A percentile compares a stretch with the other conserved stretches of the same genome.
These are phyloP conservation scores for Rhodotorula sp. DNA, from an alignment of 1,284 basidiomycete species.

Conservation along the genomic window DNA sequence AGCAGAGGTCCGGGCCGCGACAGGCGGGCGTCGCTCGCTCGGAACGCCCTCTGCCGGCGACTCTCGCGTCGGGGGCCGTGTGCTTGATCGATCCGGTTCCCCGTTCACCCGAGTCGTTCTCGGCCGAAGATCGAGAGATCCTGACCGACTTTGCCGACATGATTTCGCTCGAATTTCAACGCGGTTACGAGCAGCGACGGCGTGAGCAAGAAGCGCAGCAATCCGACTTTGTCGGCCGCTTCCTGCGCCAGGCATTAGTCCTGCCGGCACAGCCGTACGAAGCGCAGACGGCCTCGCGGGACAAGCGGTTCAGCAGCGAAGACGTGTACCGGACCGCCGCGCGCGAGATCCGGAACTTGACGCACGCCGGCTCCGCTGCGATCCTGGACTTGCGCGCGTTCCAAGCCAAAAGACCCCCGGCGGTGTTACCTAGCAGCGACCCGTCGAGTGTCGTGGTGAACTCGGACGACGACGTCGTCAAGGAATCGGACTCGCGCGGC, in stretches of 20 bases:
- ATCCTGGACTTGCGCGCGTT: constrained; percentile 29
- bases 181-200: constrained; percentile 25
- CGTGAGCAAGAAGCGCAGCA: constrained; percentile 22
- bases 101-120: constrained; percentile 6
- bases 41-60: not conserved
- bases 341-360: constrained; percentile 10
- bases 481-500: not conserved
- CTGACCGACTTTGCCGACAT: constrained; percentile 29
- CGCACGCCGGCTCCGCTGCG: constrained; percentile 12
- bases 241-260: constrained; percentile 24
- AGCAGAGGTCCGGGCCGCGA: not conserved
- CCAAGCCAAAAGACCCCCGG: not conserved
- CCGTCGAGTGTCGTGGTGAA: no score
- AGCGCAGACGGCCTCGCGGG: not conserved
- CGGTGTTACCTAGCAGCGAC: not conserved
- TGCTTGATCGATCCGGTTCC: constrained; percentile 23
- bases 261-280: constrained; percentile 13
- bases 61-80: constrained; percentile 26
- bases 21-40: not conserved
- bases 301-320: not conserved
- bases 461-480: not conserved
- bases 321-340: constrained; percentile 8
- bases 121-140: constrained; percentile 23
- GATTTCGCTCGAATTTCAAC: constrained; percentile 30
- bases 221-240: constrained; percentile 14